Percentiles rank a stretch among this genome's conserved stretches.
phyloP scores from a whole-genome alignment of 768 basidiomycete species.

The Lactarius sp. region DNA sequence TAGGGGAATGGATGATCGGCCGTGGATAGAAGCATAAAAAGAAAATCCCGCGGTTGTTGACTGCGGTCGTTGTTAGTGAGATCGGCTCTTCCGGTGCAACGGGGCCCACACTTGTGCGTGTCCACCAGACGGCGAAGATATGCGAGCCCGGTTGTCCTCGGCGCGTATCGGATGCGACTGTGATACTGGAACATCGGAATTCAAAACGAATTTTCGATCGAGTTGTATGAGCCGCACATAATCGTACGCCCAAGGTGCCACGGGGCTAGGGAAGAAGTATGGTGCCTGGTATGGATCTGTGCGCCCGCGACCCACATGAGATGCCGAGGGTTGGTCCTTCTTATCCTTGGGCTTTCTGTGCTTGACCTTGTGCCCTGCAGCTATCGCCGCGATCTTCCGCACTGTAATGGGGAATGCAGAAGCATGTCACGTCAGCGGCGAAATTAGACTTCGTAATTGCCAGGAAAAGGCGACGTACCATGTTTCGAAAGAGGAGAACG shows the following conservation, averaged over 20 bases:
- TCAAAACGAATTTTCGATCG: slow-evolving; percentile 1
- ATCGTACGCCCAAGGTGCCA: slow-evolving; percentile 34
- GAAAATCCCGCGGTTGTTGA: no score
- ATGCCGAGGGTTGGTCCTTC: not conserved
- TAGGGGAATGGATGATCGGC: not conserved
- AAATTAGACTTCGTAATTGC: not conserved
- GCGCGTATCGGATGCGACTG: not conserved
- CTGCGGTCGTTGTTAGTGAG: not conserved
- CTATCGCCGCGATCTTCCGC: not conserved
- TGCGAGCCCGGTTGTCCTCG: not conserved
- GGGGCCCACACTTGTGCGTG: not conserved
- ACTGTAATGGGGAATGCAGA: not conserved
- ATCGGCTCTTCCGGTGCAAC: not conserved
- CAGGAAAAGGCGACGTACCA: not conserved
- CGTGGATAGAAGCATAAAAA: not conserved
- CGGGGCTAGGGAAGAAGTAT: slow-evolving; percentile 53
- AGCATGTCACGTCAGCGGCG: not conserved
- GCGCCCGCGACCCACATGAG: slow-evolving; percentile 28
- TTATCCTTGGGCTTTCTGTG: not conserved
- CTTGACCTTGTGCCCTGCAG: not conserved
- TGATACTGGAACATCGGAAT: not conserved
- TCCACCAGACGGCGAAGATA: not conserved
- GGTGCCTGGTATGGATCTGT: slow-evolving; percentile 63
- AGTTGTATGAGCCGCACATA: slow-evolving; percentile 28
- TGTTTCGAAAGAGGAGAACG: not conserved